phyloP scores from a whole-genome alignment of 495 filamentous ascomycete species.

The Penicillium pancosmium region DNA sequence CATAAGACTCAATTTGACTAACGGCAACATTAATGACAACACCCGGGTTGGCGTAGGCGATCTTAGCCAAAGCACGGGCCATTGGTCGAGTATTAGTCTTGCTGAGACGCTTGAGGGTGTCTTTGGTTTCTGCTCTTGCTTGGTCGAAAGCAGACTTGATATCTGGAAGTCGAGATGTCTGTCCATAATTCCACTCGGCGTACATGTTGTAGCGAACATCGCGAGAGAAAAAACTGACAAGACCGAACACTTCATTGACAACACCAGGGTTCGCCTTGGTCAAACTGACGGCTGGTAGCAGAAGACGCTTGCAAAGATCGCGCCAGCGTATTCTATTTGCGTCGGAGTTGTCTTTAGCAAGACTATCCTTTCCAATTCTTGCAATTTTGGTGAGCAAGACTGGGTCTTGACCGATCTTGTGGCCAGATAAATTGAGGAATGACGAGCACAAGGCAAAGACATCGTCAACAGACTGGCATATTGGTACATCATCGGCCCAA shows the following conservation, averaged over 20 bases:
- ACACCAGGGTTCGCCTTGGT: constrained; percentile 79
- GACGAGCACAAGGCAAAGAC: constrained; percentile 86
- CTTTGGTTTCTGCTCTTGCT: constrained; percentile 74
- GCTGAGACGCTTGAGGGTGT: constrained; percentile 81
- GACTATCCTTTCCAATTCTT: constrained; percentile 75
- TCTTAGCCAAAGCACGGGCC: constrained; percentile 84
- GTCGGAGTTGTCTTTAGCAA: constrained; percentile 68
- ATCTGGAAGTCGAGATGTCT: constrained; percentile 72
- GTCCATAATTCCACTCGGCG: constrained; percentile 84
- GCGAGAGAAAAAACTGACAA: constrained; percentile 78
- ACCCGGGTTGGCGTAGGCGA: constrained; percentile 84
- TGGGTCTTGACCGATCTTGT: constrained; percentile 85
- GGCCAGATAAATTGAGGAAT: constrained; percentile 79
- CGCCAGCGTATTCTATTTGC: constrained; percentile 74
- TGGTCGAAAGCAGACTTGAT: constrained; percentile 78
- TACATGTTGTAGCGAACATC: constrained; percentile 84
- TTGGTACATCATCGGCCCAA: constrained; percentile 89
- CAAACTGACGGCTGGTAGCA: constrained; percentile 84
- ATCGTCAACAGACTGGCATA: constrained; percentile 89
- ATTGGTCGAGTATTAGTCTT: constrained; percentile 82
- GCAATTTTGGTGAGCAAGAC: constrained; percentile 76
- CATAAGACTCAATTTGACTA: constrained; percentile 85
- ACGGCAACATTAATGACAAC: constrained; percentile 87
- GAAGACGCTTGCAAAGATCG: constrained; percentile 75
- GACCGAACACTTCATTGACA: constrained; percentile 79